Evolutionary conservation across 164 flowering plant species (phyloP).

Genomic region (Umbilicus rupestris): DNA sequence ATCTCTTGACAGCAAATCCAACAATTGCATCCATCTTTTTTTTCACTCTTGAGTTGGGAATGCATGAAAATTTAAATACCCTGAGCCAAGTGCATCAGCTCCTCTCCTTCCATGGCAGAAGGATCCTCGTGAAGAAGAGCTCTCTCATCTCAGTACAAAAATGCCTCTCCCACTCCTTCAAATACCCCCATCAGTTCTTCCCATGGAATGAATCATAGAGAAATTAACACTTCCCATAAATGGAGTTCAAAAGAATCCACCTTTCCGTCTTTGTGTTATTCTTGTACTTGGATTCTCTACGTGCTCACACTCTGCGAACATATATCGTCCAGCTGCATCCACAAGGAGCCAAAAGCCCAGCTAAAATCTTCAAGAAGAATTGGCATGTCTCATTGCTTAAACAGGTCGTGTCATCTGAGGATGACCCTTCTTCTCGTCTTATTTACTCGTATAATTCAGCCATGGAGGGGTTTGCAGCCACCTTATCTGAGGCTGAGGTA

Average conservation of each 20-base stretch:
- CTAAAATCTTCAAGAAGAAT: slow-evolving; percentile 29
- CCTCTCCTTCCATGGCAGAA: too few species aligned
- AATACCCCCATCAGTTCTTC: slow-evolving; percentile 27
- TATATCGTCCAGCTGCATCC: slow-evolving; percentile 82
- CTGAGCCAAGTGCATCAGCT: too few species aligned
- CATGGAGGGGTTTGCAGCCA: slow-evolving; percentile 86
- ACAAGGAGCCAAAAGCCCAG: slow-evolving; percentile 19
- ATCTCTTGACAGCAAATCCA: too few species aligned
- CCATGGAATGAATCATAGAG: slow-evolving; percentile 1
- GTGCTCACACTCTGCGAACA: slow-evolving; percentile 37
- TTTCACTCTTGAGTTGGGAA: too few species aligned
- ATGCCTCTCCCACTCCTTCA: slow-evolving; percentile 27
- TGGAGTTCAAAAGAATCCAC: slow-evolving; percentile 11
- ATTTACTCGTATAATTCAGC: slow-evolving; percentile 65
- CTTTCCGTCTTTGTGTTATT: slow-evolving; percentile 14
- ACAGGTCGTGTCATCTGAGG: slow-evolving; percentile 24
- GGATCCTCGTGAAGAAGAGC: too few species aligned
- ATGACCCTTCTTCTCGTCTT: slow-evolving; percentile 43
- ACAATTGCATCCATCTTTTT: too few species aligned
- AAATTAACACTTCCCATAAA: slow-evolving; percentile 24
- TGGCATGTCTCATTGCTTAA: slow-evolving; percentile 73
- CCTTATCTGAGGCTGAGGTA: slow-evolving; percentile 40
- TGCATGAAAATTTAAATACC: too few species aligned
- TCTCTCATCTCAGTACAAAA: too few species aligned
- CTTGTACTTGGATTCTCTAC: slow-evolving; percentile 13